Base-by-base conservation (phyloP, 148 eudicot species). In the Oxyria digyna region DNA sequence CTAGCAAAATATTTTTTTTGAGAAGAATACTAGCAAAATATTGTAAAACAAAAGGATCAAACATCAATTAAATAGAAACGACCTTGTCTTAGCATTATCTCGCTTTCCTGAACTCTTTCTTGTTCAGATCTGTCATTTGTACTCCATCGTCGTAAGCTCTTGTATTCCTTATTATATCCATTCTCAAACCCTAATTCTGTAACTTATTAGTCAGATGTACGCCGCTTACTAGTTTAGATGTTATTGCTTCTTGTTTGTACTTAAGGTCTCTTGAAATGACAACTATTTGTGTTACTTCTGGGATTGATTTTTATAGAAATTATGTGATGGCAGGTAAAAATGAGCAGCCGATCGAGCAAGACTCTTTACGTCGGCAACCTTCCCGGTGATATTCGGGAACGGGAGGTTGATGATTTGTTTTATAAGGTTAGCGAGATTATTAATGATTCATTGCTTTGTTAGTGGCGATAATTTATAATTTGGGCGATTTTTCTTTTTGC, bases 361-460 rank as follows among this genome's bases (percentile, higher is more conserved):
- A 85, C 85, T 11, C 82, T 85, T 3, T 85, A 85, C 73, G 88
- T 85, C 43, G 91, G 91, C n/a, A 87, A 87, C 48, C 88, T 87
- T 71, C 91, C 91, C 0, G 91, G 88, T 11, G 91, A 87, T 73
- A 71, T 85, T 37, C 81, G 87, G 31, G 88, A 87, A 71, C 77
- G 82, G 63, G 91, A 87, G 79, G 88, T 87, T 32, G 88, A 87
- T 65, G 96, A 89, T 78, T 72, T 89, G 68, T 89, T 89, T 68
- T 74, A 79, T 78, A 89, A 89, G 85, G 96, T 89, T 31, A 59
- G 3, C 26, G 31, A 24, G 31, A 59, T 59, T 31, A 15, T 15
- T 45, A 45, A 45, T 1, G 18, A 11, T 57, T 10, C 32, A 0
- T 57, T 57, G 24, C 31, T 8, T 57, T 13, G 14, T 57, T 9